phyloP scores from a whole-genome alignment of 202 grass and related monocot genomes.

The Cymbopogon flexuosus region DNA sequence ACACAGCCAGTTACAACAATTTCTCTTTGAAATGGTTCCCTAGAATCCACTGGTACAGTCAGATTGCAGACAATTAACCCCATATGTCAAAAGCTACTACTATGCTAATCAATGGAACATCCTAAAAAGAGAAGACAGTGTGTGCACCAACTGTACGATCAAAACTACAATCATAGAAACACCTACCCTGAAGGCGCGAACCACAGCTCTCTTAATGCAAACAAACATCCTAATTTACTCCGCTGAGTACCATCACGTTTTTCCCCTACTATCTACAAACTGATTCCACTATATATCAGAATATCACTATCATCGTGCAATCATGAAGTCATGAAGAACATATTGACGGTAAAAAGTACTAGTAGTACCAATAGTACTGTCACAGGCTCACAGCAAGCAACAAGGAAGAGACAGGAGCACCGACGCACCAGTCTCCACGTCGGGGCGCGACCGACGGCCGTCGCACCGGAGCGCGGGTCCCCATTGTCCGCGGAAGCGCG shows the following conservation, averaged over 20 bases:
- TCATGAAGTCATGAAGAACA: not conserved
- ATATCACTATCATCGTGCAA: not conserved
- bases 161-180: conserved; percentile 19
- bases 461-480: conserved; percentile 55
- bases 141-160: conserved; percentile 31
- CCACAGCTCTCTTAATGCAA: conserved; percentile 34
- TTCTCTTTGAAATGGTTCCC: not conserved
- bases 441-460: conserved; percentile 48
- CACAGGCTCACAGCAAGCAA: not conserved
- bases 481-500: conserved; percentile 67
- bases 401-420: not conserved
- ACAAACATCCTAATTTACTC: not conserved
- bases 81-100: conserved; percentile 29
- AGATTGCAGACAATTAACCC: not conserved
- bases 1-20: not conserved
- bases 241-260: conserved; percentile 14
- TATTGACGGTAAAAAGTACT: not conserved
- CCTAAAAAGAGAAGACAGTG: not conserved
- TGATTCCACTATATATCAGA: not conserved
- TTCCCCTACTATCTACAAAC: not conserved
- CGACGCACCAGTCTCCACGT: conserved; percentile 56
- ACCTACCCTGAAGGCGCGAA: conserved; percentile 1
- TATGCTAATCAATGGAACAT: conserved; percentile 16
- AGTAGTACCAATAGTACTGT: not conserved
- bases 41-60: not conserved